Percentiles rank a stretch among this genome's conserved stretches.
Conservation (phyloP, 345 rosid species). For the Populus simonii region DNA sequence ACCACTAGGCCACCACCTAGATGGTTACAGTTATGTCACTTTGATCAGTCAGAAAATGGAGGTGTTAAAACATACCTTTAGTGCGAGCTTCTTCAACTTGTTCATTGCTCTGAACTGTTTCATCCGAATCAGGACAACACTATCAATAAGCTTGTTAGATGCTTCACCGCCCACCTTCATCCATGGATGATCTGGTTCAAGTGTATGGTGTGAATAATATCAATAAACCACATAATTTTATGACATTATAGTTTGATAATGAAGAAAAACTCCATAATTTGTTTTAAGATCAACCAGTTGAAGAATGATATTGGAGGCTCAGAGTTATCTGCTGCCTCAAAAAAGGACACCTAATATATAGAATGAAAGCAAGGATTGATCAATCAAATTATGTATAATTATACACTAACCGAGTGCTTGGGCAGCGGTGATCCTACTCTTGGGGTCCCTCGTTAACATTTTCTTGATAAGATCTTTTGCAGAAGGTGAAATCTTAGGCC, state of each 20-base stretch:
- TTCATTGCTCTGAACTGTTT: conserved; percentile 37
- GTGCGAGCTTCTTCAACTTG: conserved; percentile 31
- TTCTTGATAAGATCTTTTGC: conserved; percentile 30
- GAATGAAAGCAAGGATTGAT: neutral
- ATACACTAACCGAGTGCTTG: conserved; percentile 22
- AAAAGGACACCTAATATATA: neutral
- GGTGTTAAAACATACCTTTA: conserved; percentile 16
- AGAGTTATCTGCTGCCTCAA: too few relatives aligned
- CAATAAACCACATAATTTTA: neutral
- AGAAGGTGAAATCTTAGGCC: conserved; percentile 29
- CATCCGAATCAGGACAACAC: conserved; percentile 26
- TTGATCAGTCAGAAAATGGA: neutral
- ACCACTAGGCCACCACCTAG: too few relatives aligned
- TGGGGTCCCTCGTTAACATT: conserved; percentile 27
- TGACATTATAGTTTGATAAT: neutral
- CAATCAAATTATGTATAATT: neutral
- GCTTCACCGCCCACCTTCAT: conserved; percentile 23
- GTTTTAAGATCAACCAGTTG: neutral
- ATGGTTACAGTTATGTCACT: neutral
- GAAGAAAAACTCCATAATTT: neutral
- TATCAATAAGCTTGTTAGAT: conserved; percentile 21
- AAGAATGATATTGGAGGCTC: neutral
- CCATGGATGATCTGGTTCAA: conserved; percentile 35
- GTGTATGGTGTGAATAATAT: neutral
- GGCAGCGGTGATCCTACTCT: conserved; percentile 27